Evolutionary conservation across 345 rosid genomes (phyloP).

Genomic region (Eucalyptus paniculata): DNA sequence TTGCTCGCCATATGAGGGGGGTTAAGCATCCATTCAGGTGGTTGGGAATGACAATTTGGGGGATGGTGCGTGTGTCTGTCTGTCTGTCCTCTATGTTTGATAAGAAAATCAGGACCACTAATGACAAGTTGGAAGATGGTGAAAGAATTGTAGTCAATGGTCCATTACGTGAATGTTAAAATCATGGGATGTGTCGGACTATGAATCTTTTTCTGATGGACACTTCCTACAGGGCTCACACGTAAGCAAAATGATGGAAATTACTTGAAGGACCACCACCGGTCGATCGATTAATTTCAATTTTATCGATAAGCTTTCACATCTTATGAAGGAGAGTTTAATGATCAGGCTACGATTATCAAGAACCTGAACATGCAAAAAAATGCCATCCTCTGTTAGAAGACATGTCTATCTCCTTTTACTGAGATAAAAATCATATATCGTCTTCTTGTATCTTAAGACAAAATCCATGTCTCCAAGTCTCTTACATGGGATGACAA

Average conservation of each 20-base stretch:
- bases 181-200: neutral
- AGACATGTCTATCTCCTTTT: neutral
- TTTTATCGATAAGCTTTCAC: neutral
- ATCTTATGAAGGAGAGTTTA: neutral
- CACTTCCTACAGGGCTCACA: neutral
- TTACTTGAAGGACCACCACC: neutral
- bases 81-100: neutral
- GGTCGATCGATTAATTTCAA: neutral
- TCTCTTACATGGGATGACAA: neutral
- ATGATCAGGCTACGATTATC: neutral
- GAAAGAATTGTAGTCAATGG: neutral
- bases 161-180: neutral
- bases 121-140: neutral
- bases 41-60: neutral
- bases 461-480: neutral
- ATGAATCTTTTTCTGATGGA: neutral
- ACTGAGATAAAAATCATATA: neutral
- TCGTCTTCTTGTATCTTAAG: neutral
- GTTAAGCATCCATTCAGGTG: neutral
- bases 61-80: neutral
- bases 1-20: conserved; percentile 42
- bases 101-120: neutral
- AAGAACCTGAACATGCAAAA: neutral
- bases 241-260: neutral
- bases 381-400: neutral